Evolutionary conservation across 495 filamentous ascomycete genomes (phyloP), one percentile per base, ranked within the genome.

Genomic region (Penicillium daleae): DNA sequence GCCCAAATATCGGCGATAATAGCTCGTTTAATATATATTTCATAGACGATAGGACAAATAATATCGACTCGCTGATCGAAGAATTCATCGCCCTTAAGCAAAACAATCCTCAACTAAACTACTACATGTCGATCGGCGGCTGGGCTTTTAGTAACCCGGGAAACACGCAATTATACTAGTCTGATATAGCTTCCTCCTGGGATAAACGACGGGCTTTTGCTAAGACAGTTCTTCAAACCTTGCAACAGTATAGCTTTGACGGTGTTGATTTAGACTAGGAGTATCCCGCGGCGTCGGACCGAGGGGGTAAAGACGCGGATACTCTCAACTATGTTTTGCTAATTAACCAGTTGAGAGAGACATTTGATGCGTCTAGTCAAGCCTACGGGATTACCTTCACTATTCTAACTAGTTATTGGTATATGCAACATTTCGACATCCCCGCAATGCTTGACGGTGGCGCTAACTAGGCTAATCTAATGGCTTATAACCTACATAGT

Each of bases 181-280:
- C 71, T n/a, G 71, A 76, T 57, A 68, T 79, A 46, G 68, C 67
- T 24, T 53, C 63, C 26, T 71, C 67, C 3, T 26, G 60, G 2
- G 66, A 6, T 0, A 77, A 75, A n/a, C 76, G 79, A 21, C 3
- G n/a, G 21, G 29, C 40, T 21, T 62, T 57, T 26, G 29, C 33
- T n/a, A 61, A 70, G 9, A 1, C 67, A 59, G 5, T 85, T 87
- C 68, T 80, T 86, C 56, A 33, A 57, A 15, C 80, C 73, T 33
- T 33, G 31, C 31, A 33, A 33, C 31, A 33, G 31, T 0, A 55
- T 83, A 0, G 62, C 9, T 40, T 40, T 53, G 70, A 84, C 52
- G 85, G 85, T 1, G 71, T 85, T 4, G 84, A 88, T 57, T 56
- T 87, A 6, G 84, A 87, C 64, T 87, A 84, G 83, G 37, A 40